A percentile compares a stretch with the other conserved stretches of the same genome.
These are phyloP conservation scores for Dactylellina sp. DNA, from an alignment of 2,329 filamentous ascomycete genomes.

Conservation along the genomic window DNA sequence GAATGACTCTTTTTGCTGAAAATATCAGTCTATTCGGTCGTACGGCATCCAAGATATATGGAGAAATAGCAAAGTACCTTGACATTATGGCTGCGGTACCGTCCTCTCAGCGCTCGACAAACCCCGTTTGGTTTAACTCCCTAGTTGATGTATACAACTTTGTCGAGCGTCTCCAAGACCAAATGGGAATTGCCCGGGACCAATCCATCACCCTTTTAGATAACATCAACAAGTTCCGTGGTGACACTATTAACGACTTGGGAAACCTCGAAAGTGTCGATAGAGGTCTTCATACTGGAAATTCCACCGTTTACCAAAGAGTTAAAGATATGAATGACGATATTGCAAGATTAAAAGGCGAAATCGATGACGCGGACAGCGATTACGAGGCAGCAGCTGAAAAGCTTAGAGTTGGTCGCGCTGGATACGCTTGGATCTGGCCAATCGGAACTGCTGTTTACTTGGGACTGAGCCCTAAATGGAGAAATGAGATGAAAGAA, in stretches of 20 bases:
- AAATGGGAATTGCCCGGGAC: slow-evolving; percentile 46
- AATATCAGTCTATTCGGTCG: slow-evolving; percentile 51
- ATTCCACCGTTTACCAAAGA: slow-evolving; percentile 31
- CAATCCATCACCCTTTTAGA: slow-evolving; percentile 32
- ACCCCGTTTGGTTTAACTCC: slow-evolving; percentile 24
- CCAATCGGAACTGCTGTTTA: slow-evolving; percentile 48
- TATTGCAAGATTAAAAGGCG: slow-evolving; percentile 23
- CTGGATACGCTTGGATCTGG: slow-evolving; percentile 35
- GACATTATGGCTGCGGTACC: slow-evolving; percentile 32
- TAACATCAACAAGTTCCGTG: slow-evolving; percentile 46
- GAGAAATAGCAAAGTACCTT: slow-evolving; percentile 31
- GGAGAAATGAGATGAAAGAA: slow-evolving; percentile 40
- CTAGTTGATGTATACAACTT: slow-evolving; percentile 47
- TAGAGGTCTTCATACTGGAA: slow-evolving; percentile 32
- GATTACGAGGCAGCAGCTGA: slow-evolving; percentile 36
- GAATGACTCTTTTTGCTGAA: slow-evolving; percentile 51
- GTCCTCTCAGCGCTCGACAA: slow-evolving; percentile 2
- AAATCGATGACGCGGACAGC: slow-evolving; percentile 24
- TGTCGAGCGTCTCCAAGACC: slow-evolving; percentile 48
- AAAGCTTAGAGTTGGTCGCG: slow-evolving; percentile 26
- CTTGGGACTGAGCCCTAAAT: slow-evolving; percentile 33
- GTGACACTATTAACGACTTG: slow-evolving; percentile 42
- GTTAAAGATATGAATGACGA: slow-evolving; percentile 35
- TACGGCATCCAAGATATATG: slow-evolving; percentile 28
- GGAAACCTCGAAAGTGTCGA: slow-evolving; percentile 49